phyloP scores from a whole-genome alignment of 257 asterid genomes.

The Solanum boliviense region DNA sequence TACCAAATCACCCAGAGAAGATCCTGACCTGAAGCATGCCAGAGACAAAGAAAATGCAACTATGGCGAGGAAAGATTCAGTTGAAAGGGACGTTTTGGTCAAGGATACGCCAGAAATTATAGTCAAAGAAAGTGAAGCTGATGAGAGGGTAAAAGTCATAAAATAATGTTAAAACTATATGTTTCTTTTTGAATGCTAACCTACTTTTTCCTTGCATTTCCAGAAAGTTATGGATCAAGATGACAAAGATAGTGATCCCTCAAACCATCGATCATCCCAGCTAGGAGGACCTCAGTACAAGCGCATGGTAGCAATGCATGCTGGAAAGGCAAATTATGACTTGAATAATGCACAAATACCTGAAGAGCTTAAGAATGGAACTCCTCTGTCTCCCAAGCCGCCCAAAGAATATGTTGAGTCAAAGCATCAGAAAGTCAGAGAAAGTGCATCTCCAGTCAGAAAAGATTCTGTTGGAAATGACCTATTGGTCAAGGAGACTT shows the following conservation, averaged over 20 bases:
- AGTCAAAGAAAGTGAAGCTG: conserved; percentile 7
- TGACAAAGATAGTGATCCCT: neutral
- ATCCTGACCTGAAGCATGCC: neutral
- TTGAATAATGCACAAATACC: neutral
- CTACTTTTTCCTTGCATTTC: neutral
- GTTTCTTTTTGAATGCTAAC: neutral
- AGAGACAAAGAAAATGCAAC: conserved; percentile 14
- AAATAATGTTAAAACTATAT: neutral
- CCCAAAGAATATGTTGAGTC: neutral
- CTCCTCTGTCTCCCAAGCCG: neutral
- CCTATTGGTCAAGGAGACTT: neutral
- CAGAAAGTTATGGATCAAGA: neutral
- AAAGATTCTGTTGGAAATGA: conserved; percentile 54
- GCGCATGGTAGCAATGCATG: neutral
- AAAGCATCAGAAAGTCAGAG: neutral
- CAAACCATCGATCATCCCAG: neutral
- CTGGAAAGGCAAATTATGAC: neutral
- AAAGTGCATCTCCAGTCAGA: conserved; percentile 23
- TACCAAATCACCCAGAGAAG: neutral
- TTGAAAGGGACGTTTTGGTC: conserved; percentile 33
- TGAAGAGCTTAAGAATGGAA: neutral
- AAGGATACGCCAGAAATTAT: conserved; percentile 6
- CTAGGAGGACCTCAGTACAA: neutral
- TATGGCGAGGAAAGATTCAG: conserved; percentile 30
- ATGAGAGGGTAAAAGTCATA: conserved; percentile 10